Evolutionary conservation across 345 rosid species (phyloP).

Genomic region (Clarkia xantiana): DNA sequence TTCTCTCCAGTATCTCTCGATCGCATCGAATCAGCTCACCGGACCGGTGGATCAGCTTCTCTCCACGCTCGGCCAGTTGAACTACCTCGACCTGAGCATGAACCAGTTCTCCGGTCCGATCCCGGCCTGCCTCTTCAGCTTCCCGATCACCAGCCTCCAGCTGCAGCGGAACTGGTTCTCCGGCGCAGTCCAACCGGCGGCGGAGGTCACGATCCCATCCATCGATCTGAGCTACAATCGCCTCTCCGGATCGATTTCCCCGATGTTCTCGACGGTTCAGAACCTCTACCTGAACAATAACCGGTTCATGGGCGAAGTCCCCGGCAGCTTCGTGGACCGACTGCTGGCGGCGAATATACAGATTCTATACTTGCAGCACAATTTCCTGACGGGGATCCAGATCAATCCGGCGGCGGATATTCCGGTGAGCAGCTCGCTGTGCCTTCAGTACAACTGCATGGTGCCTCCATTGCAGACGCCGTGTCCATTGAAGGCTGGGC

Average conservation of each 20-base stretch:
- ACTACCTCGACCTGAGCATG: constrained; percentile 62
- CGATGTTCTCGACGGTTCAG: constrained; percentile 73
- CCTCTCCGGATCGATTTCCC: constrained; percentile 58
- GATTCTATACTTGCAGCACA: constrained; percentile 72
- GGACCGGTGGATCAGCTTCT: constrained; percentile 58
- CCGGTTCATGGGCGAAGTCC: constrained; percentile 73
- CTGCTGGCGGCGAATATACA: constrained; percentile 53
- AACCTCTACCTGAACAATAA: constrained; percentile 72
- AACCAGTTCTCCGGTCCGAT: constrained; percentile 64
- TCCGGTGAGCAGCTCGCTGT: constrained; percentile 77
- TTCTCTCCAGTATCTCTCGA: constrained; percentile 70
- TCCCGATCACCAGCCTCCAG: constrained; percentile 59
- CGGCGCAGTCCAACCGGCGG: constrained; percentile 45
- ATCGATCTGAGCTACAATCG: constrained; percentile 81
- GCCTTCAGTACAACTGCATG: constrained; percentile 91
- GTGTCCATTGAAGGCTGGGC: constrained; percentile 83
- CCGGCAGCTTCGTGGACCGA: constrained; percentile 72
- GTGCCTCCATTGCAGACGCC: constrained; percentile 76
- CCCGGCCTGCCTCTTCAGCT: constrained; percentile 41
- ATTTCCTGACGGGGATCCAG: constrained; percentile 78
- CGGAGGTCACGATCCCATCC: constrained; percentile 43
- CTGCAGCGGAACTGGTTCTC: constrained; percentile 58
- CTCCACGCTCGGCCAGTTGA: constrained; percentile 44
- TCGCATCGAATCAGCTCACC: constrained; percentile 49
- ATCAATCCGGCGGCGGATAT: constrained; percentile 81